Evolutionary conservation across 2,329 filamentous ascomycete genomes (phyloP).

Genomic region (Colletotrichum lentis): DNA sequence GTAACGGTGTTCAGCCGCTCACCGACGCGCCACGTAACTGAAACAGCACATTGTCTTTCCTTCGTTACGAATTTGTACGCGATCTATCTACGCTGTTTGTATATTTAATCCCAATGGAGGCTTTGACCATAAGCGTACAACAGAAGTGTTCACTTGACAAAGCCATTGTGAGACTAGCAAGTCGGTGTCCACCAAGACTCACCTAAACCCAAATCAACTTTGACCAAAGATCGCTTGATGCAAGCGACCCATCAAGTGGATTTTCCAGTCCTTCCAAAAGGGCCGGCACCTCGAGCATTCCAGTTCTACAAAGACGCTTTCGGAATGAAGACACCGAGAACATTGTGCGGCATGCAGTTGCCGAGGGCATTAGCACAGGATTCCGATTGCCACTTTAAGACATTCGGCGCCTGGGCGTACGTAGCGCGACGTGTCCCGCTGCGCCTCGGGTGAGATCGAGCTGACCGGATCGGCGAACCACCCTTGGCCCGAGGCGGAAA

Average conservation of each 20-base stretch:
- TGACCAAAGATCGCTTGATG: background rate
- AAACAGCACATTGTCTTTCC: too few species aligned
- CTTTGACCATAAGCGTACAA: background rate
- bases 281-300: background rate
- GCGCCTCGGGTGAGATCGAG: background rate
- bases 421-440: background rate
- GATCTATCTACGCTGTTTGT: too few species aligned
- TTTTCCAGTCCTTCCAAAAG: background rate
- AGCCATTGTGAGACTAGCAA: background rate
- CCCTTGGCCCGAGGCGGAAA: background rate
- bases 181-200: background rate
- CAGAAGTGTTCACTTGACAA: background rate
- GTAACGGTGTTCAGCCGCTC: too few species aligned
- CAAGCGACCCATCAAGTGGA: background rate
- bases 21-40: too few species aligned
- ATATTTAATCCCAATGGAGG: background rate
- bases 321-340: background rate
- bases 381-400: constrained; percentile 6
- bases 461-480: background rate
- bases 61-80: too few species aligned
- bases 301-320: background rate
- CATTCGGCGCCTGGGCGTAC: constrained; percentile 4
- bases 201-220: background rate
- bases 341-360: background rate
- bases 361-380: background rate